Base-by-base conservation (phyloP, 2,329 filamentous ascomycete species). In the Scleromitrula shiraiana region DNA sequence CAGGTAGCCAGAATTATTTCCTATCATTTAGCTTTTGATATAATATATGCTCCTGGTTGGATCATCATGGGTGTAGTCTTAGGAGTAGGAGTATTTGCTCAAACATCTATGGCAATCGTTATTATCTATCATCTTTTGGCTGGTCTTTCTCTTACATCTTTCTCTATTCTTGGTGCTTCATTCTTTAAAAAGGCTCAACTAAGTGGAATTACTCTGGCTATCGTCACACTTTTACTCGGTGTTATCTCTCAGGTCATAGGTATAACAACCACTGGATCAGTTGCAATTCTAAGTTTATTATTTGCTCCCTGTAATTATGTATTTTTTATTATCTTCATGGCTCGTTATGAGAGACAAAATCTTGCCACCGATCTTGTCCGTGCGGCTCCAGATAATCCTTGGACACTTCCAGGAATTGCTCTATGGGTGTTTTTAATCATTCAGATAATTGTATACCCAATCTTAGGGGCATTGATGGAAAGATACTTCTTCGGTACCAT, bases 291-390 rank as follows among this genome's bases (percentile, higher is more conserved):
- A 10, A 83, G 83, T 51, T 62, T 94, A 12, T 65, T 96, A 0
- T 96, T 96, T 62, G 78, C 88, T 0, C 86, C 90, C 0, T 94
- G 90, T 72, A 90, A 88, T 58, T 95, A 88, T 61, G 84, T 91
- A 12, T 89, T 83, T 63, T 93, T 91, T 62, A 74, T 82, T 46
- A 80, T 85, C 15, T 77, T 83, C 53, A 76, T 90, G 65, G 86
- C 89, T 10, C 80, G 85, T 35, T 95, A 80, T 63, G 86, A 96
- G 66, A 72, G 74, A 52, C 62, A 81, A 47, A 70, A 78, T 15
- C 59, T 71, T 33, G 69, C 77, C 0, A 76, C 83, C 0, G 77
- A 86, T 53, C 68, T 95, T 3, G 60, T 76, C 4, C 64, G 78
- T 33, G 69, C 69, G 1, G 78, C 85, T 0, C 86, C 88, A 0